phyloP scores from a whole-genome alignment of 768 basidiomycete species.

The Gloeostereum incarnatum region DNA sequence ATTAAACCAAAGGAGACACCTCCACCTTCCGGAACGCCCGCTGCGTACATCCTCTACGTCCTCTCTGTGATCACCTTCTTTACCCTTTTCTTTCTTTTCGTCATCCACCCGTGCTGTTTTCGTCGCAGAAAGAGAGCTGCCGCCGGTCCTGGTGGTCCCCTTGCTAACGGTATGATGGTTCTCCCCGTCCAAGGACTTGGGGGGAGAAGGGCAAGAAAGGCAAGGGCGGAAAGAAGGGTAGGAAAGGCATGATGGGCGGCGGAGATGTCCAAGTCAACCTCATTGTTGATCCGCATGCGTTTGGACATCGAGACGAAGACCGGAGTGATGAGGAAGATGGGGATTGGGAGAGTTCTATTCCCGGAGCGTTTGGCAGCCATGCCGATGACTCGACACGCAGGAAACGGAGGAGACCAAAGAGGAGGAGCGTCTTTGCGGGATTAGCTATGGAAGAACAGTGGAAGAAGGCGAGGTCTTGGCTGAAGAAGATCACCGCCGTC shows the following conservation, averaged over 20 bases:
- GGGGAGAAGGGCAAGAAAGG: slow-evolving; percentile 31
- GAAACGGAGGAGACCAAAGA: slow-evolving; percentile 24
- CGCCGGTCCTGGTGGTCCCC: slow-evolving; percentile 11
- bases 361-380: slow-evolving; percentile 27
- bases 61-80: slow-evolving; percentile 45
- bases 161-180: slow-evolving; percentile 44
- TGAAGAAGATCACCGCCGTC: slow-evolving; percentile 40
- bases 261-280: slow-evolving; percentile 64
- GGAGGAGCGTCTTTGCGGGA: slow-evolving; percentile 46
- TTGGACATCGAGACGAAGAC: slow-evolving; percentile 32
- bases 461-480: slow-evolving; percentile 42
- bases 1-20: slow-evolving; percentile 44
- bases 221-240: slow-evolving; percentile 29
- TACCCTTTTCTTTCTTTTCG: slow-evolving; percentile 42
- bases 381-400: slow-evolving; percentile 14
- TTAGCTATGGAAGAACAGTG: slow-evolving; percentile 58
- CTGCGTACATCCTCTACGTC: slow-evolving; percentile 49
- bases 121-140: slow-evolving; percentile 17
- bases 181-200: slow-evolving; percentile 51
- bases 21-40: slow-evolving; percentile 45
- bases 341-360: slow-evolving; percentile 17
- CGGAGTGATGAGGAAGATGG: slow-evolving; percentile 27
- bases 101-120: slow-evolving; percentile 45
- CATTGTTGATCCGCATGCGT: slow-evolving; percentile 59
- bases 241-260: slow-evolving; percentile 21